Base-by-base conservation (phyloP, 129 eudicot genomes). In the Apium graveolens region DNA sequence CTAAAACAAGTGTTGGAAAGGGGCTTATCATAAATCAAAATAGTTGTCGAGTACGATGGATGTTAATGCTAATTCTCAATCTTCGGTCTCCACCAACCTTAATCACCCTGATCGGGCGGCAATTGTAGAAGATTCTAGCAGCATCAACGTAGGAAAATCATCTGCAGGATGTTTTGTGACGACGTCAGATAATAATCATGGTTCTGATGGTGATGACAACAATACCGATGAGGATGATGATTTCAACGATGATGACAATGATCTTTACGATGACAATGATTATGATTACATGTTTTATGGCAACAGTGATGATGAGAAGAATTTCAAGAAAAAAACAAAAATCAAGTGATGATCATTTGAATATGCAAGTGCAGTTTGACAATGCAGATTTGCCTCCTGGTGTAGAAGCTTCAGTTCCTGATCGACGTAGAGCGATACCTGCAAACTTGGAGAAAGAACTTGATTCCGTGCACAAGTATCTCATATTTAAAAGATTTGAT, bases 351-450 rank as follows among this genome's bases (percentile, higher is more conserved):
- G 90, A 87, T 68, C 87, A 87, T 80, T 75, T 83, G 78, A 80
- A 65, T 65, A 62, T 91, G 90, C 73, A 69, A 69, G 5, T 7
- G 18, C 73, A 91, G 76, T 91, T 91, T 44, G 97, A 91, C 79
- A 82, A 87, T 45, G 90, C 84, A 16, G 87, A 88, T 82, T 81
- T 89, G 83, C 97, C 97, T 77, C 87, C 93, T 79, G 97, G 93
- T 35, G 91, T 89, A 12, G 97, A 91, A 86, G 97, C 90, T 51
- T 82, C 91, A 9, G 81, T 91, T 63, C 80, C 97, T 31, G 74
- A 74, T 44, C 29, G n/a, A n/a, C n/a, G n/a, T n/a, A n/a, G n/a
- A n/a, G n/a, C 37, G 3, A 35, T 35, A 35, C 68, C 79, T 77
- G 69, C 73, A 11, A 72, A 4, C 13, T 70, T 77, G 27, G 85